Conservation (phyloP, 768 basidiomycete genomes). For the Kwoniella bestiolae region DNA sequence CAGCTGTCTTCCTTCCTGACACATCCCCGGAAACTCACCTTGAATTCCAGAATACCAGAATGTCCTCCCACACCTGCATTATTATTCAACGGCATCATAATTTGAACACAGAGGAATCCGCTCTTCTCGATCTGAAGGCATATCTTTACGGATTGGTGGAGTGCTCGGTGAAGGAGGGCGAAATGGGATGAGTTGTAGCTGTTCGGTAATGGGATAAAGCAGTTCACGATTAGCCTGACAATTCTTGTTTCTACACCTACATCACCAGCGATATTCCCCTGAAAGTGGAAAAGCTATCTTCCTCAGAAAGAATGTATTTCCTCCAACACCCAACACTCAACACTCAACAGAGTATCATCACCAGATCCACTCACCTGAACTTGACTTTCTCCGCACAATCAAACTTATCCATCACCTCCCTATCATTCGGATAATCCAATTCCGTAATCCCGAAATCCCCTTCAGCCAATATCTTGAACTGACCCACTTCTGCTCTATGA, state of each 20-base stretch:
- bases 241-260: no score
- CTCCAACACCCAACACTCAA: no score
- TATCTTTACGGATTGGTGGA: conserved; percentile 83
- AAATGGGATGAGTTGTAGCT: conserved; percentile 88
- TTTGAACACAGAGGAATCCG: conserved; percentile 84
- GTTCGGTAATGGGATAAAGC: no score
- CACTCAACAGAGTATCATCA: no score
- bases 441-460: conserved; percentile 86
- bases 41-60: conserved; percentile 82
- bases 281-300: no score
- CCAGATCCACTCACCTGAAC: conserved; percentile 75
- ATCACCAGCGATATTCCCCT: no score
- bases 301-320: no score
- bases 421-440: conserved; percentile 96
- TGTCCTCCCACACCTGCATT: conserved; percentile 52
- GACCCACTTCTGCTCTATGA: conserved; percentile 61
- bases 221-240: no score
- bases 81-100: conserved; percentile 73
- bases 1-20: background rate
- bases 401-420: conserved; percentile 86
- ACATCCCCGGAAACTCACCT: conserved; percentile 63
- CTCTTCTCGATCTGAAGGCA: conserved; percentile 82
- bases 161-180: conserved; percentile 69
- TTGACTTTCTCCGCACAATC: conserved; percentile 71
- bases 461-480: conserved; percentile 77